Evolutionary conservation across 2,329 filamentous ascomycete genomes (phyloP), one percentile per base, ranked within the genome.

Genomic region (Capronia americana): DNA sequence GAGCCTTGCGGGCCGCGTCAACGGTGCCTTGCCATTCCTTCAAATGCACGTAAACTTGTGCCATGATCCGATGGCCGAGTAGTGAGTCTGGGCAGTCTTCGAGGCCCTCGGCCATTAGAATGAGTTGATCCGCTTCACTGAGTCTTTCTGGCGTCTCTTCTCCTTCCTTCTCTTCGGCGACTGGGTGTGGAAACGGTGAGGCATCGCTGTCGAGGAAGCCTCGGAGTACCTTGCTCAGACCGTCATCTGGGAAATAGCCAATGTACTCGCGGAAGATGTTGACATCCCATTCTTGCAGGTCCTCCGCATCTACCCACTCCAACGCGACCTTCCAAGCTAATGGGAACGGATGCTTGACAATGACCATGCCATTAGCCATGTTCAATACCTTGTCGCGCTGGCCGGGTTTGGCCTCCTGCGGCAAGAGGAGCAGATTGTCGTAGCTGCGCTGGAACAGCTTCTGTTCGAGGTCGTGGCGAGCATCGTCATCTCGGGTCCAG

Each of bases 291-390:
- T 92, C 87, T n/a, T 85, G 82, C 56, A 95, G 85, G 55, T 87
- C 86, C 72, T 91, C 88, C 50, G 88, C 82, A 77, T 97, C 93
- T 71, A 91, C 87, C 91, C 94, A 98, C 75, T 98, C 92, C 65
- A 99, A 83, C 32, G 91, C 86, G 67, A 97, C 90, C 73, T 92
- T 90, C 96, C 96, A 99, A 0, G 95, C 95, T 17, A 96, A 84
- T 69, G 90, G 87, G 79, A 90, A 97, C 0, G 92, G 92, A 73
- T 98, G 93, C 73, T 94, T 93, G 76, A 99, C 95, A 66, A 97
- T 91, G 67, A 99, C 94, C 91, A 99, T 97, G 68, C 94, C 95
- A 69, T 89, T 88, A 0, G 94, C 93, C 60, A 95, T 82, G 66
- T 90, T 89, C 73, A 90, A 79, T 0, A 97, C 90, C 69, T 90